Conservation (phyloP, 1,139 yeast genomes). For the Suhomyces kunorum region DNA sequence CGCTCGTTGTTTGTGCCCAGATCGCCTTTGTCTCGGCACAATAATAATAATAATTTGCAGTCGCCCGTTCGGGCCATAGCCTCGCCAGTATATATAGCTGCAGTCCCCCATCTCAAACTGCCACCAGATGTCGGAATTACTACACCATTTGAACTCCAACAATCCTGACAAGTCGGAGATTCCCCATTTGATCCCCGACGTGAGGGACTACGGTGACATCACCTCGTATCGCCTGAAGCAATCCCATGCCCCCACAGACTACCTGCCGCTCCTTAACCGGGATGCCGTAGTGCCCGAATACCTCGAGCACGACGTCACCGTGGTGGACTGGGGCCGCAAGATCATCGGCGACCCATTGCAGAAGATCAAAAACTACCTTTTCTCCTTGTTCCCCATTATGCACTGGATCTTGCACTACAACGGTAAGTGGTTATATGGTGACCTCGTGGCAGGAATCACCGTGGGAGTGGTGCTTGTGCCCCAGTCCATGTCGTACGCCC, state of each 20-base stretch:
- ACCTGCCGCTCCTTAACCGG: conserved; percentile 9
- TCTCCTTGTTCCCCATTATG: conserved; percentile 74
- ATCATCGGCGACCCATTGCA: conserved; percentile 43
- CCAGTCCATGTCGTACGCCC: conserved; percentile 94
- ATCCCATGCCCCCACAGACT: conserved; percentile 11
- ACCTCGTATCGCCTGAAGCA: conserved; percentile 5
- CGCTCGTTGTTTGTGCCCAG: too few species aligned
- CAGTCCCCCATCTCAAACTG: not conserved
- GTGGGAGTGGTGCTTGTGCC: conserved; percentile 94
- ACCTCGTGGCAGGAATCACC: conserved; percentile 87
- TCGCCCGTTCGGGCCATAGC: not conserved
- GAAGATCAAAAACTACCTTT: conserved; percentile 46
- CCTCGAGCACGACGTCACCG: conserved; percentile 44
- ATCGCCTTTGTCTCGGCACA: not conserved
- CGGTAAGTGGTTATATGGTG: conserved; percentile 74
- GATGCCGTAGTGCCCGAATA: conserved; percentile 40
- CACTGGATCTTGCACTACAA: conserved; percentile 87
- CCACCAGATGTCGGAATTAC: conserved; percentile 18
- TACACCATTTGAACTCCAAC: conserved; percentile 18
- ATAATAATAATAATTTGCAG: conserved; percentile 1
- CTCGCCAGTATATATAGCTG: not conserved
- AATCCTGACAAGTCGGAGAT: conserved; percentile 21
- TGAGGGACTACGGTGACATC: conserved; percentile 14
- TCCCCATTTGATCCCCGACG: conserved; percentile 22
- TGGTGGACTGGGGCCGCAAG: conserved; percentile 45